A percentile compares a stretch with the other conserved stretches of the same genome.
phyloP scores from a whole-genome alignment of 2,329 filamentous ascomycete species.

The Fusarium sp. region DNA sequence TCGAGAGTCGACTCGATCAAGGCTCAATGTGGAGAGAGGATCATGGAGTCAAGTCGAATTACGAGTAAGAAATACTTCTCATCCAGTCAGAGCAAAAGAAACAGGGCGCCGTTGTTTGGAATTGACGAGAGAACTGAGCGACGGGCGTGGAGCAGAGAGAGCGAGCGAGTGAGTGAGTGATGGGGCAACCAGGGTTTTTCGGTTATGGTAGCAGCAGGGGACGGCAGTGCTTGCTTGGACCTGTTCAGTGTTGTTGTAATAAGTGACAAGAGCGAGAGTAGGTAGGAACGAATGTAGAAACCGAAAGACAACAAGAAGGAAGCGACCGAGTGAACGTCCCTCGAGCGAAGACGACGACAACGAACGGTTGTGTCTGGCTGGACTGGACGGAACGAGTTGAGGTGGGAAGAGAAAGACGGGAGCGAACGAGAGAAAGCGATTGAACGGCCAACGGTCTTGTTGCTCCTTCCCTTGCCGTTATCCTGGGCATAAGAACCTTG shows the following conservation, averaged over 20 bases:
- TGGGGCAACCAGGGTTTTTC: conserved; percentile 34
- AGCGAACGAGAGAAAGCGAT: conserved; percentile 22
- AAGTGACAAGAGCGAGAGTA: conserved; percentile 24
- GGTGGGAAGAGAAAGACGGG: conserved; percentile 7
- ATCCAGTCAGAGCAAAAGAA: conserved; percentile 26
- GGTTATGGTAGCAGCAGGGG: conserved; percentile 32
- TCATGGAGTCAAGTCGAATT: conserved; percentile 37
- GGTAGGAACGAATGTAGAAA: conserved; percentile 17
- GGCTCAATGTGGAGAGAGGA: conserved; percentile 30
- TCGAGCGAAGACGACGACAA: conserved; percentile 28
- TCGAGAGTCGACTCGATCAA: conserved; percentile 24
- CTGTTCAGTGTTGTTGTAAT: conserved; percentile 16
- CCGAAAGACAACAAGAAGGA: conserved; percentile 17
- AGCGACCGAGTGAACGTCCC: conserved; percentile 19
- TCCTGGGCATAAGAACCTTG: conserved; percentile 24
- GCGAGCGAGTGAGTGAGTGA: conserved; percentile 33
- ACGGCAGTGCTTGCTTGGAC: conserved; percentile 5
- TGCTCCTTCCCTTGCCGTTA: conserved; percentile 37
- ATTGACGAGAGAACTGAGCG: conserved; percentile 36
- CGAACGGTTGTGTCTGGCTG: conserved; percentile 25
- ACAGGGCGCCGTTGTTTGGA: conserved; percentile 40
- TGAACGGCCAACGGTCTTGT: conserved; percentile 35
- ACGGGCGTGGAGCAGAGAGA: conserved; percentile 37
- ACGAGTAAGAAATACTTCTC: conserved; percentile 13
- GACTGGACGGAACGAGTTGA: conserved; percentile 11